phyloP scores from a whole-genome alignment of 108 stramenopile species.

The Cyclotella baltica region DNA sequence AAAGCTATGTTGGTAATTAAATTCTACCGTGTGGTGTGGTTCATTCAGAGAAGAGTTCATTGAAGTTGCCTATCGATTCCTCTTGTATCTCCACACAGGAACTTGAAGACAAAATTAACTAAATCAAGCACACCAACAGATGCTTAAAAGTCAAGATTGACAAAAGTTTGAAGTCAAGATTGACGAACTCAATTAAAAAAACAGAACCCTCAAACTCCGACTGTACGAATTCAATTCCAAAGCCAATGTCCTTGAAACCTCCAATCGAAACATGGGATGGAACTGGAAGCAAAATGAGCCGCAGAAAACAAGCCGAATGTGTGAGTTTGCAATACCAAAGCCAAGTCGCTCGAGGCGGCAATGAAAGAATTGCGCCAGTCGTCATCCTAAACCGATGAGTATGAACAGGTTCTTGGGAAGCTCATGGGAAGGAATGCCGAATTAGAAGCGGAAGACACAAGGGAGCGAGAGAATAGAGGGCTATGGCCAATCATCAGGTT shows the following conservation, averaged over 20 bases:
- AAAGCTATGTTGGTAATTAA: conserved; percentile 20
- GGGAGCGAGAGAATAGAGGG: conserved; percentile 27
- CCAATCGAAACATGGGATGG: conserved; percentile 29
- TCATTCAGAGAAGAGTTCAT: too few species aligned
- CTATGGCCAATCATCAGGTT: conserved; percentile 43
- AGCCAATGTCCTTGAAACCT: conserved; percentile 24
- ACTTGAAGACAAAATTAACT: conserved; percentile 53
- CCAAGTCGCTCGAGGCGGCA: conserved; percentile 32
- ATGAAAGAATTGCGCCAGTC: conserved; percentile 31
- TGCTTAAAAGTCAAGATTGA: conserved; percentile 55
- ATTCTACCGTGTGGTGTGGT: too few species aligned
- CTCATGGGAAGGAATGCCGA: conserved; percentile 50
- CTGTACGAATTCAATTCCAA: conserved; percentile 36
- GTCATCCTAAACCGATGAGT: conserved; percentile 41
- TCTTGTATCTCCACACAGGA: conserved; percentile 19
- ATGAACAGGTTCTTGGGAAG: conserved; percentile 50
- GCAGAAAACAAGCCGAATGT: conserved; percentile 27
- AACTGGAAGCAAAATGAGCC: conserved; percentile 47
- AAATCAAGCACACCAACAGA: conserved; percentile 53
- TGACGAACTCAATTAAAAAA: conserved; percentile 43
- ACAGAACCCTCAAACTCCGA: conserved; percentile 33
- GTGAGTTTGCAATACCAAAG: conserved; percentile 29
- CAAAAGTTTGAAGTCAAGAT: conserved; percentile 48
- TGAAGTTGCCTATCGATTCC: too few species aligned
- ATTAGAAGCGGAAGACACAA: conserved; percentile 37